Percentiles rank a stretch among this genome's conserved stretches.
These are phyloP conservation scores for Pyrenopolyporus hunteri DNA, from an alignment of 495 filamentous ascomycete genomes.

Conservation along the genomic window DNA sequence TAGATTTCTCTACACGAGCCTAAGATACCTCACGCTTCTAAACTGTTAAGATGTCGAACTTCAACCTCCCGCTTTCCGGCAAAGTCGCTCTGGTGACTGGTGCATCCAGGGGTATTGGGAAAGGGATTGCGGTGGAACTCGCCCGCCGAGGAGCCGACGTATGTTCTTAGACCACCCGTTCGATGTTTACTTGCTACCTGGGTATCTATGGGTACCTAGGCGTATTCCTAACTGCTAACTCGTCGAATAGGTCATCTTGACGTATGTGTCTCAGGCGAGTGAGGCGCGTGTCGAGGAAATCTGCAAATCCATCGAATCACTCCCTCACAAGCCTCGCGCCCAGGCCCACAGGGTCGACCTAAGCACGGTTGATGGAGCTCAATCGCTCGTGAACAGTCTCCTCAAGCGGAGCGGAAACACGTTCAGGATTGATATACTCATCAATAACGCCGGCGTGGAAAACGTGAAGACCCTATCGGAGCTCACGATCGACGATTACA, in stretches of 20 bases:
- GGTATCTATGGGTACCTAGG: conserved; percentile 70
- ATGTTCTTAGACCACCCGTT: too few species aligned
- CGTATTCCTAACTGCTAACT: conserved; percentile 40
- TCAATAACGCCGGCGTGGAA: conserved; percentile 64
- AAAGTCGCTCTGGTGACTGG: conserved; percentile 63
- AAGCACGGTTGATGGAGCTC: conserved; percentile 18
- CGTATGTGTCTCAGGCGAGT: conserved; percentile 50
- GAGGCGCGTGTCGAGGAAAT: conserved; percentile 42
- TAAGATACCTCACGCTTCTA: too few species aligned
- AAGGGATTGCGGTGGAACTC: conserved; percentile 74
- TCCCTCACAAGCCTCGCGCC: conserved; percentile 30
- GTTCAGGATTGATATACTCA: conserved; percentile 65
- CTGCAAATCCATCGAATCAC: conserved; percentile 42
- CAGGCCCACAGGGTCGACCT: conserved; percentile 20
- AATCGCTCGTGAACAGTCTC: conserved; percentile 10
- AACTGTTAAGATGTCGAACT: conserved; percentile 19
- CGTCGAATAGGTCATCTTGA: conserved; percentile 45
- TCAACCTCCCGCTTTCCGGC: conserved; percentile 23
- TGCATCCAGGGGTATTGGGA: conserved; percentile 72
- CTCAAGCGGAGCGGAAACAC: conserved; percentile 16
- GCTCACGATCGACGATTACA: conserved; percentile 65
- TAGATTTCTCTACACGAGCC: neutral
- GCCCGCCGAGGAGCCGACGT: conserved; percentile 71
- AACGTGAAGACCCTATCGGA: conserved; percentile 55
- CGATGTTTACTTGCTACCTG: too few species aligned